phyloP scores from a whole-genome alignment of 1,284 basidiomycete genomes.

The Schizophyllum commune region DNA sequence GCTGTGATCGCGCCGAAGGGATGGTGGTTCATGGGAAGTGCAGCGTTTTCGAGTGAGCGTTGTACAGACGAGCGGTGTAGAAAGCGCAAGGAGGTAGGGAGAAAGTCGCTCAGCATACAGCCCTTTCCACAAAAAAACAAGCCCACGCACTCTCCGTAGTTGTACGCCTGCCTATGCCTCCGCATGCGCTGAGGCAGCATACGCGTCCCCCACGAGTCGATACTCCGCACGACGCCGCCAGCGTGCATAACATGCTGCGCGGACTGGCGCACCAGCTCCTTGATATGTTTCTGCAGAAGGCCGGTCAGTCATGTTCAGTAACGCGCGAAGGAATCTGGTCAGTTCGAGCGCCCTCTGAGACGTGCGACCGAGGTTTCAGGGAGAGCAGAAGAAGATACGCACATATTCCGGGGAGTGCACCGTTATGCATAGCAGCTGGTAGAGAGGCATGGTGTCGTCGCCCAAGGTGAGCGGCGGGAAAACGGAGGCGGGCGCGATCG shows the following conservation, averaged over 20 bases:
- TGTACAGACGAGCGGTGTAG: too few relatives aligned
- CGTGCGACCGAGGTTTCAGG: too few relatives aligned
- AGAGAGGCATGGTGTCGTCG: slow-evolving; percentile 58
- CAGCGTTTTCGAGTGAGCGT: too few relatives aligned
- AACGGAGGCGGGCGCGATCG: background rate
- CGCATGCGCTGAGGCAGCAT: slow-evolving; percentile 74
- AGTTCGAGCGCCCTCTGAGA: too few relatives aligned
- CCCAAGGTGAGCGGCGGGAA: background rate
- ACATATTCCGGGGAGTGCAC: slow-evolving; percentile 71
- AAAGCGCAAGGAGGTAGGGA: background rate
- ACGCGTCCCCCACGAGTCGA: slow-evolving; percentile 71
- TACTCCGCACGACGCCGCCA: slow-evolving; percentile 75
- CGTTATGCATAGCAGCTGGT: slow-evolving; percentile 74
- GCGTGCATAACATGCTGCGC: slow-evolving; percentile 68
- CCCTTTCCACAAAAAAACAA: background rate
- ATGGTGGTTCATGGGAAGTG: background rate
- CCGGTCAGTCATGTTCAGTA: background rate
- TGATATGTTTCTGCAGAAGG: slow-evolving; percentile 56
- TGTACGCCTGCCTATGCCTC: slow-evolving; percentile 20
- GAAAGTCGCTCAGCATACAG: slow-evolving; percentile 3
- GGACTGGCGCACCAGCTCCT: slow-evolving; percentile 67
- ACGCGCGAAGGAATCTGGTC: too few relatives aligned
- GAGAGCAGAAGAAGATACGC: slow-evolving; percentile 15
- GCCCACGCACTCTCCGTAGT: slow-evolving; percentile 68
- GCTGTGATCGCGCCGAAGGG: slow-evolving; percentile 29